These are phyloP conservation scores for Scheffersomyces stipitis DNA, from an alignment of 805 yeast species.

Conservation along the genomic window DNA sequence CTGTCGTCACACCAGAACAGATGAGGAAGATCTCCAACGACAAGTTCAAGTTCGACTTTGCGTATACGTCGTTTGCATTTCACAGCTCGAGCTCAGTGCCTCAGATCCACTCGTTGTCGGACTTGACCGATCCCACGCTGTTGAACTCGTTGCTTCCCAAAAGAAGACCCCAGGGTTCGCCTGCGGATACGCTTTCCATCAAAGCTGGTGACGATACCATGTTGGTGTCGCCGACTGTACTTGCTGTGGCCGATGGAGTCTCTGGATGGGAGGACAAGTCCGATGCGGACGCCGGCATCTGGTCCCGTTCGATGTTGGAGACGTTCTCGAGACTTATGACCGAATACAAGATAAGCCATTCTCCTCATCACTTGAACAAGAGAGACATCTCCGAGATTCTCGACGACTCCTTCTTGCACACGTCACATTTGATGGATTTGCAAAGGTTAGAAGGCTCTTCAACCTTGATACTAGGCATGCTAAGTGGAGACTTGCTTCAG, in stretches of 20 bases:
- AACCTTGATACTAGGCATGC: slow-evolving; percentile 48
- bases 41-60: slow-evolving; percentile 42
- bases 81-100: slow-evolving; percentile 43
- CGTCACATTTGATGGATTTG: slow-evolving; percentile 50
- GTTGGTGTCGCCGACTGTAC: slow-evolving; percentile 51
- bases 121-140: slow-evolving; percentile 48
- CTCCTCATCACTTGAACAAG: slow-evolving; percentile 37
- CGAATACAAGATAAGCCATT: slow-evolving; percentile 41
- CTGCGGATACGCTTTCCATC: slow-evolving; percentile 50
- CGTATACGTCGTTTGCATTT: slow-evolving; percentile 47
- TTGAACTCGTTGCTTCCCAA: slow-evolving; percentile 47
- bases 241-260: slow-evolving; percentile 59
- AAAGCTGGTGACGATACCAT: slow-evolving; percentile 60
- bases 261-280: slow-evolving; percentile 53
- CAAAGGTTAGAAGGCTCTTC: slow-evolving; percentile 50
- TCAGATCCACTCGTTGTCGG: slow-evolving; percentile 48
- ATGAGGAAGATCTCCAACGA: slow-evolving; percentile 37
- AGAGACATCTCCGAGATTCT: slow-evolving; percentile 43
- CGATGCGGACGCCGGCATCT: slow-evolving; percentile 41
- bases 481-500: slow-evolving; percentile 46
- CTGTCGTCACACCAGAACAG: slow-evolving; percentile 40
- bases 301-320: slow-evolving; percentile 54
- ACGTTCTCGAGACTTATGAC: slow-evolving; percentile 47
- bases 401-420: slow-evolving; percentile 49
- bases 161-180: slow-evolving; percentile 52